Conservation (phyloP, 306 rosid species). For the Mimosa bimucronata region DNA sequence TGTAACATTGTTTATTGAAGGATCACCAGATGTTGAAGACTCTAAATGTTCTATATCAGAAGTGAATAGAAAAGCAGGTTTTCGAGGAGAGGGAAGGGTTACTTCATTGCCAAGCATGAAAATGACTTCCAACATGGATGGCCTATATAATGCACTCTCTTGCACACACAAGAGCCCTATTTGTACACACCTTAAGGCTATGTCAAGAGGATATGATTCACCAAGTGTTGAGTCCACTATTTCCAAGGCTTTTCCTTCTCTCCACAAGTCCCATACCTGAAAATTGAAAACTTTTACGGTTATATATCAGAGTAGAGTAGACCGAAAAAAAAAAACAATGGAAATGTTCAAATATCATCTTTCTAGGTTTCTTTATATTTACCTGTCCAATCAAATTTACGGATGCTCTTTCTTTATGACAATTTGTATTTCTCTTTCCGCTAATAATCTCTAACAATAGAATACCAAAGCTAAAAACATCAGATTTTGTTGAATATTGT, state of each 20-base stretch:
- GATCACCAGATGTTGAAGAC: background rate
- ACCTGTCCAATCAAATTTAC: constrained; percentile 29
- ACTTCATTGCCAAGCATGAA: constrained; percentile 48
- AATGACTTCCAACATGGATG: constrained; percentile 47
- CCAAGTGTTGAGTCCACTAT: constrained; percentile 38
- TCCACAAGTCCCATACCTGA: constrained; percentile 65
- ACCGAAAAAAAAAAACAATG: too few species aligned
- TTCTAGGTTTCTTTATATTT: background rate
- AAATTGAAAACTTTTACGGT: background rate
- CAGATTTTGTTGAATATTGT: constrained; percentile 32
- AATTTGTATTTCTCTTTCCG: constrained; percentile 8
- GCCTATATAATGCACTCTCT: constrained; percentile 44
- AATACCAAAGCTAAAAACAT: constrained; percentile 41
- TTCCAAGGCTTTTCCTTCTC: constrained; percentile 35
- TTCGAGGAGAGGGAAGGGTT: constrained; percentile 44
- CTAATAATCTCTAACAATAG: constrained; percentile 29
- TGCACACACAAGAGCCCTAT: constrained; percentile 54
- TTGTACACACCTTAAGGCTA: constrained; percentile 45
- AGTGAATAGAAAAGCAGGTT: constrained; percentile 44
- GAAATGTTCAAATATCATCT: background rate
- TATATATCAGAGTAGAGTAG: too few species aligned
- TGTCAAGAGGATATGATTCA: background rate
- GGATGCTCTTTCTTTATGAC: background rate
- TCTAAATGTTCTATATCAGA: background rate
- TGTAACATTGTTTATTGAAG: constrained; percentile 34